Conservation (phyloP, 345 rosid genomes). For the Eucalyptus caleyi region DNA sequence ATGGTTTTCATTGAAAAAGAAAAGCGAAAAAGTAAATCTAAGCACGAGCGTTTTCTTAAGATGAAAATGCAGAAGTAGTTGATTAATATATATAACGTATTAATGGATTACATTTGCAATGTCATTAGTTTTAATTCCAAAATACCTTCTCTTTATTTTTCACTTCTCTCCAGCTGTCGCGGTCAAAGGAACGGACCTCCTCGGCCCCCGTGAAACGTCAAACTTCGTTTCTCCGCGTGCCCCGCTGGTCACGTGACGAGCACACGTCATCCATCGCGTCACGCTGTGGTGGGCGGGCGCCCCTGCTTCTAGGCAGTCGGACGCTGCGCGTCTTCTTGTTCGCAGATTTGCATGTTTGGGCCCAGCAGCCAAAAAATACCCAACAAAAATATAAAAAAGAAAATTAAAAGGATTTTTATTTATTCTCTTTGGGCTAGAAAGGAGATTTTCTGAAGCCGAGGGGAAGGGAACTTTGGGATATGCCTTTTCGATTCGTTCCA, state of each 20-base stretch:
- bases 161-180: neutral
- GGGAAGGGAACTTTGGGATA: neutral
- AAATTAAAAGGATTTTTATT: neutral
- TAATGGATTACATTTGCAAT: neutral
- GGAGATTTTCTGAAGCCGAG: neutral
- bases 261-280: neutral
- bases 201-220: neutral
- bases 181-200: neutral
- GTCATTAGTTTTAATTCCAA: neutral
- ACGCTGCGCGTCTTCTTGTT: neutral
- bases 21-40: neutral
- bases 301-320: neutral
- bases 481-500: neutral
- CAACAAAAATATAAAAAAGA: neutral
- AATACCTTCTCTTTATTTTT: neutral
- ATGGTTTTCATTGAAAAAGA: neutral
- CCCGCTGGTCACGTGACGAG: neutral
- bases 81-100: neutral
- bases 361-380: neutral
- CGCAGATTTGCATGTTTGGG: neutral
- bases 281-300: neutral
- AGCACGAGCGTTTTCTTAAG: neutral
- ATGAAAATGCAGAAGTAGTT: neutral
- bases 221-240: constrained; percentile 17
- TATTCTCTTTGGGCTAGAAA: neutral